Evolutionary conservation across 495 filamentous ascomycete species (phyloP), one percentile per base, ranked within the genome.

Genomic region (Penicillium flavigenum): DNA sequence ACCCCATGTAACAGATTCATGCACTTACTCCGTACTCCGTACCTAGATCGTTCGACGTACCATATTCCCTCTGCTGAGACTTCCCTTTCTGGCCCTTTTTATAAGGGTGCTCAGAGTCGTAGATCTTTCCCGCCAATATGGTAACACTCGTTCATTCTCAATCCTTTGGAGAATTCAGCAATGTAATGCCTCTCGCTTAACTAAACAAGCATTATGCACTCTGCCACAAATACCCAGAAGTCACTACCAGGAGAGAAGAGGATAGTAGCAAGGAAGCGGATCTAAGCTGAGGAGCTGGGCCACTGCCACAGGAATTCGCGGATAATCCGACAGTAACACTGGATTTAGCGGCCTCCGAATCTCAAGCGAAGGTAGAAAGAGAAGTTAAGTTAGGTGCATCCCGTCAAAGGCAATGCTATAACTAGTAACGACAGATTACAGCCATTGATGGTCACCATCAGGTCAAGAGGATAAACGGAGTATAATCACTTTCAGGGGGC

Each of bases 1-100:
- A 57, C 47, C 24, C 24, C 34, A 17, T 51, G 46, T 57, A 43
- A 51, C 32, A 57, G 14, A 45, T 51, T 51, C 12, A 57, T 24
- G 22, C 20, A 48, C 34, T 24, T 12, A 32, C 9, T 32, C 27
- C 27, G 32, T 22, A 45, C 14, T 31, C 36, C 16, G 36, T 16
- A 38, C 14, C 14, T 39, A 17, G 36, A 6, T 39, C 7, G 6
- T 11, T 17, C 7, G n/a, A 39, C 36, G 16, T 8, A 17, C 36
- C n/a, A 9, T 17, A 8, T 17, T 17, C 36, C 31, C 36, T 39
- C n/a, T 39, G n/a, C 16, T 7, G 1, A 17, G 36, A 7, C 36
- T 3, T 9, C 17, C 36, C 36, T 39, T n/a, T 39, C 34, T 17
- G n/a, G 36, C 7, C 36, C 2, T 17, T 39, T 17, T 1, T n/a